phyloP scores from a whole-genome alignment of 345 rosid species.

The Brassica juncea region DNA sequence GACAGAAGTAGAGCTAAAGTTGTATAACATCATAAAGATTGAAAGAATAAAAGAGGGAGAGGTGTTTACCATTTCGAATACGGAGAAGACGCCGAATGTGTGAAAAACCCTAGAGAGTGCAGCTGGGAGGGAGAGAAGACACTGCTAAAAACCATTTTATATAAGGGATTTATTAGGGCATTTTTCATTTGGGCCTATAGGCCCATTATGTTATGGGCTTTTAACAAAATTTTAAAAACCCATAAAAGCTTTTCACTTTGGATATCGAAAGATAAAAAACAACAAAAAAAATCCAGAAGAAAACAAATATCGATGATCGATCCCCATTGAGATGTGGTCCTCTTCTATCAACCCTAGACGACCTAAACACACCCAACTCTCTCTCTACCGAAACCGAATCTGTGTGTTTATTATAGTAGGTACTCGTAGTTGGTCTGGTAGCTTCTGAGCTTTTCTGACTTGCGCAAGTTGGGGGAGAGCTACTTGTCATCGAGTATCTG shows the following conservation, averaged over 20 bases:
- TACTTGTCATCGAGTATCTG: not conserved
- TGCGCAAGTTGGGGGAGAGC: not conserved
- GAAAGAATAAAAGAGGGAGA: not conserved
- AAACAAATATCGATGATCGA: not conserved
- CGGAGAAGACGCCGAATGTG: not conserved
- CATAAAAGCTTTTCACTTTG: not conserved
- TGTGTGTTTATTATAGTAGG: not conserved
- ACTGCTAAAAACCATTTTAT: not conserved
- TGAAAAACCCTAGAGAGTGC: conserved; percentile 10
- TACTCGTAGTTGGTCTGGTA: not conserved
- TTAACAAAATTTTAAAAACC: not conserved
- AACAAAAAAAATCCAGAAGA: not conserved
- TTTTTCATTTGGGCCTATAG: not conserved
- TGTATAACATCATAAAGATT: not conserved
- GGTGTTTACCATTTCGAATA: conserved; percentile 10
- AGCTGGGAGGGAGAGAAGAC: not conserved
- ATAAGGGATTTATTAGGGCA: conserved; percentile 13
- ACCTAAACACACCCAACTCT: conserved; percentile 8
- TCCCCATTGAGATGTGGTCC: not conserved
- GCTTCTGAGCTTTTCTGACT: not conserved
- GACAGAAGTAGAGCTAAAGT: not conserved
- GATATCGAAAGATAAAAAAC: not conserved
- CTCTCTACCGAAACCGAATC: not conserved
- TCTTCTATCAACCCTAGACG: not conserved
- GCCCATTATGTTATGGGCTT: not conserved